Evolutionary conservation across 2,329 filamentous ascomycete genomes (phyloP), one percentile per base, ranked within the genome.

Genomic region (Clarireedia homoeocarpa): DNA sequence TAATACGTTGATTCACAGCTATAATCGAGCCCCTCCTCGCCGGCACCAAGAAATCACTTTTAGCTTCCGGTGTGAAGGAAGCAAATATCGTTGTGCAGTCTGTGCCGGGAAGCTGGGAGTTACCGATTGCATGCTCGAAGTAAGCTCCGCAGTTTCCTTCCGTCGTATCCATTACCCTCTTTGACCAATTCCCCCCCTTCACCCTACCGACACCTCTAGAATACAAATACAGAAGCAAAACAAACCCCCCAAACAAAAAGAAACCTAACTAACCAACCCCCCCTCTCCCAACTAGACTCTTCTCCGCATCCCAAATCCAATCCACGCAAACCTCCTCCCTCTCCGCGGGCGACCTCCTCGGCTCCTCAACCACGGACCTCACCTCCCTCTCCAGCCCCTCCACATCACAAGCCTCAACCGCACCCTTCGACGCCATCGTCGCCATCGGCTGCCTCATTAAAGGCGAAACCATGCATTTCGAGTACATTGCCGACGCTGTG

Each of bases 391-490:
- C 74, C 56, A 66, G 75, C 17, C 60, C 76, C 55, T 9, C 57
- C 23, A 65, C 72, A 48, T 65, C 59, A 72, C 30, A 67, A 2
- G 63, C 72, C n/a, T 66, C 76, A 59, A 74, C 80, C 57, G 74
- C 77, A 55, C 83, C 90, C 20, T 97, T 97, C 67, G 92, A 97
- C 70, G 94, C 94, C 60, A 84, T 99, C 61, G 91, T 99, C 63
- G 91, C 94, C 53, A 88, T 99, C 64, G 94, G 94, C 55, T 91
- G 96, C 56, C 82, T 99, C 59, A 96, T 99, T 76, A 99, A 99
- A 77, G 94, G 94, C 71, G 89, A 95, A 74, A 97, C 94, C 6
- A 96, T 96, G 91, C 94, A 99, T 75, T 99, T 99, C 69, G 94
- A 99, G 75, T 97, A 99, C 75, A 99, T 99, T 66, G 82, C 91